Evolutionary conservation across 2,329 filamentous ascomycete species (phyloP), one percentile per base, ranked within the genome.

Genomic region (Penicillium sp.): DNA sequence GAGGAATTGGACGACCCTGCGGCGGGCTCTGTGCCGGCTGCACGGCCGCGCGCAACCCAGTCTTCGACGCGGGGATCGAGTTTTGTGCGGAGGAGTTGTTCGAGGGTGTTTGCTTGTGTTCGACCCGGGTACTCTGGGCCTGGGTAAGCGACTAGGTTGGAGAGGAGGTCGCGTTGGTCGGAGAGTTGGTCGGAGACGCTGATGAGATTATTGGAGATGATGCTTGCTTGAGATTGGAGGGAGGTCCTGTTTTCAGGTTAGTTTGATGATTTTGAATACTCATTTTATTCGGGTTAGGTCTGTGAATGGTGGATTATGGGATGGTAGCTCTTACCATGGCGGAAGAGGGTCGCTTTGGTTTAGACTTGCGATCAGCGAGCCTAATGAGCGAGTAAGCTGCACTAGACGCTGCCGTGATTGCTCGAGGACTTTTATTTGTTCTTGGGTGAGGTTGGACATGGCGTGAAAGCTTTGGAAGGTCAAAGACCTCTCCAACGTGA

Each of bases 81-180:
- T 70, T 94, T 94, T 75, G 94, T 95, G 37, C 90, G 87, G 31
- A 95, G 78, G 2, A 96, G 79, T 64, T 88, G 84, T 26, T 83
- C 80, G 1, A 93, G 80, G 4, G 90, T 79, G 46, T 69, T 67
- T 1, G 70, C 75, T 70, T 90, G 85, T 5, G 82, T 87, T 63
- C 82, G 86, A 36, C 84, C 88, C 5, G 85, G 91, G 73, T 84
- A 94, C 70, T 86, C 86, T 2, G 90, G 88, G 12, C 87, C 85
- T 0, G 91, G 91, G 68, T 89, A 90, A 22, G 89, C 83, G 60
- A 89, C 87, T 49, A 90, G 81, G 52, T 85, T 84, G 54, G 81
- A 81, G 59, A 95, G 85, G 43, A 91, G 81, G 40, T 87, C 82
- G 38, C 82, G 77, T 66, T 92, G 83, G 51, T 87, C 82, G 60